Base-by-base conservation (phyloP, 352 stramenopile species). In the Phytophthora fragariae region DNA sequence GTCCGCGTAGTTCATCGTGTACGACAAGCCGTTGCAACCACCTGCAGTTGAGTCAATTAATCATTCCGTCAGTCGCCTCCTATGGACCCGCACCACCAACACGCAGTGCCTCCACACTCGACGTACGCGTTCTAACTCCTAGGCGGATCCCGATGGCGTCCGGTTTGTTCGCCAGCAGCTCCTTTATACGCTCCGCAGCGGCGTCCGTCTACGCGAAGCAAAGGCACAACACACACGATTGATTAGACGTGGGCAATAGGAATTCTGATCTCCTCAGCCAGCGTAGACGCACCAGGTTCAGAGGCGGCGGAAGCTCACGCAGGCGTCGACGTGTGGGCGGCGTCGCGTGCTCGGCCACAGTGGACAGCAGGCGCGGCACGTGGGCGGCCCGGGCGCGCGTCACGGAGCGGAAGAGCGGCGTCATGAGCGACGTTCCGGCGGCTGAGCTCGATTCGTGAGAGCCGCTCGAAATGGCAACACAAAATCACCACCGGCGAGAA, bases 1-100 rank as follows among this genome's bases (percentile, higher is more conserved):
- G 61, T 97, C 94, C 15, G 97, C 98, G 81, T 99, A 99, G 83
- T 99, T 99, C 80, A 99, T 95, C 15, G 98, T 99, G 82, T 99
- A 99, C 31, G 94, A 99, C 21, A 99, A 75, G 0, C 98, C 98
- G 82, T 99, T 99, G 85, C 98, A 99, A 27, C 98, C 98, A 57
- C 97, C 88, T 94, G 62, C 59, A 76, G 8, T 46, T 47, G 17
- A n/a, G 61, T 3, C 46, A 55, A 54, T 3, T 19, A 65, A 54
- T 52, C 12, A 52, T 5, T 14, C 12, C 24, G 50, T 65, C 57
- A 63, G 50, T 59, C 37, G 39, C 24, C 33, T 55, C 17, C 21
- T 11, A 66, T 35, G 24, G 6, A 8, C 27, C 55, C 50, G 55
- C 37, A 74, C 49, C 52, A 70, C 39, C 55, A 65, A 8, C 15